Percentiles rank a stretch among this genome's conserved stretches.
These are phyloP conservation scores for Colletotrichum costaricense DNA, from an alignment of 2,329 filamentous ascomycete genomes.

Conservation along the genomic window DNA sequence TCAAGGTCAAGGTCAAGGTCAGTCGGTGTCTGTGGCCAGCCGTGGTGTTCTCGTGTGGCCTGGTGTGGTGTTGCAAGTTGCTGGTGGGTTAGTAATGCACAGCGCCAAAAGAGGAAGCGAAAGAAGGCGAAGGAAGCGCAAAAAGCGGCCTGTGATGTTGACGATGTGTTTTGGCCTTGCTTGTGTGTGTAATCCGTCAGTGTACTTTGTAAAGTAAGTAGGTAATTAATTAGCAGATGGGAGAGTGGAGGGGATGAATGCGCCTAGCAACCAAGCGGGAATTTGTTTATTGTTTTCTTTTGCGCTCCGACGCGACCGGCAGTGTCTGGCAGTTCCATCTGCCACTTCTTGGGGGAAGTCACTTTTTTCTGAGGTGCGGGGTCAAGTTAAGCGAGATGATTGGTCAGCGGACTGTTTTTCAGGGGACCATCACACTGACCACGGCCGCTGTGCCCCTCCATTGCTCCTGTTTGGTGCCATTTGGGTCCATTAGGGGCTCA, in stretches of 20 bases:
- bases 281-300: constrained; percentile 46
- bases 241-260: not conserved
- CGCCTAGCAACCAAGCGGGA: constrained; percentile 42
- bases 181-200: not conserved
- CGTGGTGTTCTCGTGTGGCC: not conserved
- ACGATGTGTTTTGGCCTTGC: constrained; percentile 13
- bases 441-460: constrained; percentile 21
- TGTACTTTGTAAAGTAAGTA: not conserved
- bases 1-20: too few species aligned
- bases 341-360: not conserved
- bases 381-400: not conserved
- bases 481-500: too few species aligned
- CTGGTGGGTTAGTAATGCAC: constrained; percentile 28
- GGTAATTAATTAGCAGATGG: not conserved
- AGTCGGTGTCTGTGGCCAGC: not conserved
- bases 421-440: constrained; percentile 4
- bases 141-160: constrained; percentile 15
- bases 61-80: not conserved
- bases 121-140: not conserved
- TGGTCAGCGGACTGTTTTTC: not conserved
- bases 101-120: not conserved
- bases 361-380: constrained; percentile 15
- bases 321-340: not conserved
- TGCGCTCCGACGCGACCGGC: constrained; percentile 22
- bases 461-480: not conserved